phyloP scores from a whole-genome alignment of 352 stramenopile species.

The Pythium rhizo-oryzae region DNA sequence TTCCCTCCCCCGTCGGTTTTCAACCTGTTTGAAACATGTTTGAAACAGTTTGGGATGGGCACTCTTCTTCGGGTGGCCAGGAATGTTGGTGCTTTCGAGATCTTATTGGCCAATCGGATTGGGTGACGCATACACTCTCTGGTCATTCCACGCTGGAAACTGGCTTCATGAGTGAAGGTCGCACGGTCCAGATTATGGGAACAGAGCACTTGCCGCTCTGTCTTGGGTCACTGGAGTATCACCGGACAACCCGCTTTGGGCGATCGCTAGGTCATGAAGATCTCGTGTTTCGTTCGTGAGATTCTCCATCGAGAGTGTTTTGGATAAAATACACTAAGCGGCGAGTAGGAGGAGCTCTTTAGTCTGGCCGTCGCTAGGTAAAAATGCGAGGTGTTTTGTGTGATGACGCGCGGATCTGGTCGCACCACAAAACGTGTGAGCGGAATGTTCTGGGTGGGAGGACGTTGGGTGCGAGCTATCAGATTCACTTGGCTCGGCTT shows the following conservation, averaged over 20 bases:
- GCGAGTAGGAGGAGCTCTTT: too few relatives aligned
- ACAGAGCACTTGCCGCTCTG: neutral
- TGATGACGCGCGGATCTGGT: neutral
- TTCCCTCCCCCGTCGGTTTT: neutral
- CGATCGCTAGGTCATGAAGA: too few relatives aligned
- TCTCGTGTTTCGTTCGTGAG: too few relatives aligned
- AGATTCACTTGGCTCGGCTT: neutral
- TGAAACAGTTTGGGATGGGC: constrained; percentile 28
- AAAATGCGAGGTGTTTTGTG: neutral
- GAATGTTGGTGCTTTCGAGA: constrained; percentile 25
- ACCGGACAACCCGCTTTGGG: neutral
- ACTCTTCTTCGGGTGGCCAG: constrained; percentile 14
- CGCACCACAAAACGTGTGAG: constrained; percentile 13
- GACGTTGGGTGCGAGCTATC: constrained; percentile 11
- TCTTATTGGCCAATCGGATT: constrained; percentile 28
- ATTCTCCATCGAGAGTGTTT: too few relatives aligned
- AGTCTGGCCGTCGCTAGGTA: neutral
- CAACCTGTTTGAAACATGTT: constrained; percentile 30
- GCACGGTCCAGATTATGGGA: neutral
- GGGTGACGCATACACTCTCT: constrained; percentile 17
- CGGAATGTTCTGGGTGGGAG: constrained; percentile 11
- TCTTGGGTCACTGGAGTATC: too few relatives aligned
- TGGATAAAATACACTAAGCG: too few relatives aligned
- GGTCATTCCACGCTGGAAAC: constrained; percentile 4
- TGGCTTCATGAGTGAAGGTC: constrained; percentile 32